phyloP scores from a whole-genome alignment of 2,329 filamentous ascomycete species.

The Conoideocrella luteorostrata region DNA sequence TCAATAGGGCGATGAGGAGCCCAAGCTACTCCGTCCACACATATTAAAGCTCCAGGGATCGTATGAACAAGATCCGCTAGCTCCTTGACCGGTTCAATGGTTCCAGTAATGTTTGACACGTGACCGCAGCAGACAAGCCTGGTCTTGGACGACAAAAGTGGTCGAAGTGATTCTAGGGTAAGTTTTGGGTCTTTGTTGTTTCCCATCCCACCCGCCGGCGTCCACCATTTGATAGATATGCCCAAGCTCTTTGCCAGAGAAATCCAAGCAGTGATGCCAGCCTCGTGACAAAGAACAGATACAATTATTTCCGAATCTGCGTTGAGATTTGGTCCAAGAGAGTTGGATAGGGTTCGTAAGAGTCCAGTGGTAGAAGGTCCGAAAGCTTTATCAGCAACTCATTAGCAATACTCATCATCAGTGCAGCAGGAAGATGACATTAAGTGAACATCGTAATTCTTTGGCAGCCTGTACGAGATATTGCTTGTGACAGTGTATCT shows the following conservation, averaged over 20 bases:
- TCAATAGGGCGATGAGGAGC: conserved; percentile 68
- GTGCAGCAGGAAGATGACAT: too few relatives aligned
- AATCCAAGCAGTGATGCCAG: conserved; percentile 70
- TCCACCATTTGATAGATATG: conserved; percentile 66
- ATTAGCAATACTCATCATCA: too few relatives aligned
- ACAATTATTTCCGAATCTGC: conserved; percentile 53
- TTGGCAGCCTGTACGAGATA: too few relatives aligned
- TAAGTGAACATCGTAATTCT: too few relatives aligned
- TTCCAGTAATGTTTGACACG: conserved; percentile 66
- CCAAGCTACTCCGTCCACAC: conserved; percentile 70
- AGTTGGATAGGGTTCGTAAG: conserved; percentile 61
- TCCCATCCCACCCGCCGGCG: conserved; percentile 29
- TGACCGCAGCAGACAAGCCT: conserved; percentile 69
- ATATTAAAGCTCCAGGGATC: conserved; percentile 47
- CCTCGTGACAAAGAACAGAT: conserved; percentile 69
- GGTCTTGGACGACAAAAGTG: conserved; percentile 57
- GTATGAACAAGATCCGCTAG: conserved; percentile 45
- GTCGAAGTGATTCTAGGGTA: conserved; percentile 49
- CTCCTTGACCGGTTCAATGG: conserved; percentile 51
- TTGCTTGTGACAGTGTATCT: neutral
- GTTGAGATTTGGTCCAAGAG: conserved; percentile 42
- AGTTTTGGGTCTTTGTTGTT: conserved; percentile 25
- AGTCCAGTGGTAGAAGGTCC: conserved; percentile 71
- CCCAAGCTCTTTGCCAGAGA: conserved; percentile 56
- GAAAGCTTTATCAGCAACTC: too few relatives aligned